Conservation (phyloP, 345 rosid species). For the Iberis pinnata region DNA sequence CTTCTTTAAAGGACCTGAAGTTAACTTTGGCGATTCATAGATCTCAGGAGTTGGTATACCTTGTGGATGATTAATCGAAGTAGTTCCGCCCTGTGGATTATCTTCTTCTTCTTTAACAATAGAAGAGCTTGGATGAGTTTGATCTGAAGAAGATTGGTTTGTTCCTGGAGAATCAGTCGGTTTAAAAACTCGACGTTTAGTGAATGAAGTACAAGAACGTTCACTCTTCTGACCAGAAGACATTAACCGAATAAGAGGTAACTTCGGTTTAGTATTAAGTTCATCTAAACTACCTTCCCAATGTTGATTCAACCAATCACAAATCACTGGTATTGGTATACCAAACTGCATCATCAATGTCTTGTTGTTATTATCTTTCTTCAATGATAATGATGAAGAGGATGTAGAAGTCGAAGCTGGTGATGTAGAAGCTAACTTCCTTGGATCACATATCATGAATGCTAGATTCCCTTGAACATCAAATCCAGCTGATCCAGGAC, state of each 20-base stretch:
- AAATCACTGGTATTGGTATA: constrained; percentile 80
- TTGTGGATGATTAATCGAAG: constrained; percentile 40
- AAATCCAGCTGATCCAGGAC: constrained; percentile 92
- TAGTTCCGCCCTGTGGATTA: constrained; percentile 32
- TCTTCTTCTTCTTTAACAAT: constrained; percentile 32
- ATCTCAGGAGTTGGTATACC: constrained; percentile 92
- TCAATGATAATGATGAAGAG: constrained; percentile 47
- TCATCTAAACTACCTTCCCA: constrained; percentile 98
- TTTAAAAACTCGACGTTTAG: constrained; percentile 74
- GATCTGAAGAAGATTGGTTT: constrained; percentile 38
- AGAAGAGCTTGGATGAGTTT: constrained; percentile 38
- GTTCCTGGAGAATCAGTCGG: constrained; percentile 43
- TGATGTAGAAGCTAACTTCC: constrained; percentile 85
- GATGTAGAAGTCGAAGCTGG: constrained; percentile 70
- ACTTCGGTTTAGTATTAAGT: constrained; percentile 64
- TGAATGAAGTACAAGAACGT: constrained; percentile 79
- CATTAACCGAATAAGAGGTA: constrained; percentile 83
- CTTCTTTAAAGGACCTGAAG: constrained; percentile 60
- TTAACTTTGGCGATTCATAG: constrained; percentile 66
- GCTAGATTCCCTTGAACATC: constrained; percentile 90
- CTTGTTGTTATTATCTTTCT: constrained; percentile 48
- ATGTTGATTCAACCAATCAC: constrained; percentile 96
- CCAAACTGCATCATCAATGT: constrained; percentile 77
- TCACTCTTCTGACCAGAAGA: constrained; percentile 88
- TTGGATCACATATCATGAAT: constrained; percentile 96